Evolutionary conservation across 352 stramenopile species (phyloP).

Genomic region (Pythium insidiosum): DNA sequence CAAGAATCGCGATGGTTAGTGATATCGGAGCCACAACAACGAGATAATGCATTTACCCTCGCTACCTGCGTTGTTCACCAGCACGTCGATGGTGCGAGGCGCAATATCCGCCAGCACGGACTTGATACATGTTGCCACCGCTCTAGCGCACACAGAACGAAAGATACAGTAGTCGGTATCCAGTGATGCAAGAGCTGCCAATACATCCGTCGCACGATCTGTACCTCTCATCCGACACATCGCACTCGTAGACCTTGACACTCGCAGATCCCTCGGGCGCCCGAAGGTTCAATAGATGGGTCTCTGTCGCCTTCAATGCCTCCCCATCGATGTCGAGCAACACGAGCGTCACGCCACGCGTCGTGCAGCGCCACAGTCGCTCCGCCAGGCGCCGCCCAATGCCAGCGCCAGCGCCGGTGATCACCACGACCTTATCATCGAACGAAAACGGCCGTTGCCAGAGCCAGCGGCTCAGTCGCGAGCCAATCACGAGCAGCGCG

Average conservation of each 20-base stretch:
- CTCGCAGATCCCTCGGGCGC: constrained; percentile 1
- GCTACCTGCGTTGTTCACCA: constrained; percentile 27
- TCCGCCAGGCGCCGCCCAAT: constrained; percentile 37
- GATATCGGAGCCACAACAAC: too few species aligned
- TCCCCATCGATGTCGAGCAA: constrained; percentile 46
- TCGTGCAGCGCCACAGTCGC: constrained; percentile 16
- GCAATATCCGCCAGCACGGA: constrained; percentile 5
- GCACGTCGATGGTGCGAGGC: constrained; percentile 12
- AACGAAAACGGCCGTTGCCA: constrained; percentile 27
- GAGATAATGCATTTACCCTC: not conserved
- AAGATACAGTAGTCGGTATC: not conserved
- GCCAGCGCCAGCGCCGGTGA: constrained; percentile 53
- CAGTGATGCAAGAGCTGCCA: not conserved
- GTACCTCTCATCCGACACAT: constrained; percentile 18
- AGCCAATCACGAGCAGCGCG: constrained; percentile 1
- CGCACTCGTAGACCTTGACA: constrained; percentile 6
- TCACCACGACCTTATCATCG: constrained; percentile 44
- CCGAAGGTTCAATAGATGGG: too few species aligned
- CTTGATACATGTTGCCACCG: constrained; percentile 10
- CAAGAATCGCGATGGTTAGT: too few species aligned
- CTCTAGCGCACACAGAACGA: constrained; percentile 2
- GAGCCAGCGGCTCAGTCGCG: constrained; percentile 45
- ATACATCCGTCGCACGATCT: not conserved
- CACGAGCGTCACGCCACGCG: constrained; percentile 32
- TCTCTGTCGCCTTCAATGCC: constrained; percentile 20